These are phyloP conservation scores for Tetracladium setigerum DNA, from an alignment of 495 filamentous ascomycete genomes.

Conservation along the genomic window DNA sequence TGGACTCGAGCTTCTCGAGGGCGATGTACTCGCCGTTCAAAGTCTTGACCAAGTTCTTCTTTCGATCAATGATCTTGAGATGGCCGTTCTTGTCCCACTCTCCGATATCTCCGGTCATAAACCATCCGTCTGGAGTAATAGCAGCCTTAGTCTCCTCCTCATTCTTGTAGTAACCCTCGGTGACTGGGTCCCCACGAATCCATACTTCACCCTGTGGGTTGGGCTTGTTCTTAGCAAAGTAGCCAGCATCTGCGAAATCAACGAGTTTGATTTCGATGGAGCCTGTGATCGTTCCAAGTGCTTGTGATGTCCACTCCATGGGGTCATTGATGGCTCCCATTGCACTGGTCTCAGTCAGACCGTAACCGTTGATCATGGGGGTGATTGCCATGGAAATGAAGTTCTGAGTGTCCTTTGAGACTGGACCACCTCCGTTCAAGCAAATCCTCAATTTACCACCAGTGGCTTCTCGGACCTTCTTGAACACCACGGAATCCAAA, in stretches of 20 bases:
- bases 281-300: conserved; percentile 75
- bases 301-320: conserved; percentile 75
- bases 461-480: conserved; percentile 86
- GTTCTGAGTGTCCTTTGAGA: conserved; percentile 77
- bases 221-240: conserved; percentile 76
- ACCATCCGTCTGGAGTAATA: conserved; percentile 75
- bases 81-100: conserved; percentile 77
- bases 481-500: conserved; percentile 75
- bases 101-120: conserved; percentile 90
- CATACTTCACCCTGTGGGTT: conserved; percentile 89
- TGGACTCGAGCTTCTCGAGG: conserved; percentile 93
- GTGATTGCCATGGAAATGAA: conserved; percentile 86
- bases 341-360: conserved; percentile 88
- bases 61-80: conserved; percentile 83
- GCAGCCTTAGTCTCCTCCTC: conserved; percentile 71
- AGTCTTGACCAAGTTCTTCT: conserved; percentile 97
- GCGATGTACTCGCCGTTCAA: conserved; percentile 95
- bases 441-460: conserved; percentile 73
- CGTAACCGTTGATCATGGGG: conserved; percentile 91
- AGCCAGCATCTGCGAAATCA: conserved; percentile 90
- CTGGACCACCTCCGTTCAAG: conserved; percentile 81
- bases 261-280: conserved; percentile 89
- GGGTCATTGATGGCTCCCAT: conserved; percentile 93
- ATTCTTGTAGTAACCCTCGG: conserved; percentile 68
- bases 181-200: conserved; percentile 75